These are phyloP conservation scores for Gracilaria domingensis DNA, from an alignment of 23 red algal species.

Conservation along the genomic window DNA sequence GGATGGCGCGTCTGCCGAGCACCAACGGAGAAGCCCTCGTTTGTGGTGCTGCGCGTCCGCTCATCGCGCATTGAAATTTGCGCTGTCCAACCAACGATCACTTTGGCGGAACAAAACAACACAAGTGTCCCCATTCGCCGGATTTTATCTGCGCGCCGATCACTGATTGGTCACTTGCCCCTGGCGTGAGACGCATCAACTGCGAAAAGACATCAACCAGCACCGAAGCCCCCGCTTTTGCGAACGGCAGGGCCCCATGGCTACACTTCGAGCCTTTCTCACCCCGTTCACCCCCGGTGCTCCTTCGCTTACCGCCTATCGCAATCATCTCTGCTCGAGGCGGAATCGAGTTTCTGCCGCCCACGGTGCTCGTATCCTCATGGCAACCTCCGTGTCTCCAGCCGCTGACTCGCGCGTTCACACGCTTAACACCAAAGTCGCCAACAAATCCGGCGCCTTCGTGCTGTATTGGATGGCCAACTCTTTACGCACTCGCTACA, in stretches of 20 bases:
- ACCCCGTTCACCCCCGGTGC: background rate
- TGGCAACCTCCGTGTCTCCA: conserved; percentile 9
- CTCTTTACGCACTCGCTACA: conserved; percentile 67
- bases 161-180: background rate
- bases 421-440: conserved; percentile 11
- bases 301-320: background rate
- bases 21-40: no score
- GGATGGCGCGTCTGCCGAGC: no score
- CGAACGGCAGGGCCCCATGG: background rate
- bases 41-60: no score
- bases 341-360: background rate
- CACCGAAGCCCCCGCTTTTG: background rate
- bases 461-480: conserved; percentile 96
- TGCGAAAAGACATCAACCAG: background rate
- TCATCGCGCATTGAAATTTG: no score
- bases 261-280: background rate
- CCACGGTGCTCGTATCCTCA: background rate
- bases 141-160: background rate
- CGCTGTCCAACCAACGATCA: background rate
- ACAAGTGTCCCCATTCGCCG: background rate
- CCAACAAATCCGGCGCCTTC: conserved; percentile 35
- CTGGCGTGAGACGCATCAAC: no score
- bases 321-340: background rate
- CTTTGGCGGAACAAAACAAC: background rate
- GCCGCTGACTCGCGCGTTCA: conserved; percentile 21